Percentiles rank a stretch among this genome's conserved stretches.
Conservation (phyloP, 2,329 filamentous ascomycete species). For the Pseudogymnoascus pannorum region DNA sequence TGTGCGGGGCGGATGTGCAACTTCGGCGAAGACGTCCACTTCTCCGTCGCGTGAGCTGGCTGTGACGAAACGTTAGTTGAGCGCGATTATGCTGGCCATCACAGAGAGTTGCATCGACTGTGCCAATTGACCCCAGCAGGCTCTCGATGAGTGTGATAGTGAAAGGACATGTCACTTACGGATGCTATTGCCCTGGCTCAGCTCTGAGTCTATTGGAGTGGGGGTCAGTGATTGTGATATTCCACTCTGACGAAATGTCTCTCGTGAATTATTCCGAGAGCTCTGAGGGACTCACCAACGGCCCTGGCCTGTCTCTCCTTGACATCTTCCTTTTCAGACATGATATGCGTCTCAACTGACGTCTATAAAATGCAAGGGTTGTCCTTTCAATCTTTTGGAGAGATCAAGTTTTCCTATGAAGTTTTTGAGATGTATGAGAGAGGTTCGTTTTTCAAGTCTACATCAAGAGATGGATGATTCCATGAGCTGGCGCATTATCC, state of each 20-base stretch:
- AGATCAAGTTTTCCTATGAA: not conserved
- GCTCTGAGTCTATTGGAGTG: not conserved
- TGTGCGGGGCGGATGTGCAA: not conserved
- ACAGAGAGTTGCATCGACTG: not conserved
- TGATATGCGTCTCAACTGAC: not conserved
- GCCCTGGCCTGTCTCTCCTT: not conserved
- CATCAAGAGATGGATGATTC: not conserved
- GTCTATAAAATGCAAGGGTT: not conserved
- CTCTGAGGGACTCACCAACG: not conserved
- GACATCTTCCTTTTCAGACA: not conserved
- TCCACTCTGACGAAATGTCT: not conserved
- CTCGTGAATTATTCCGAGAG: not conserved
- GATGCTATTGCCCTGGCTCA: not conserved
- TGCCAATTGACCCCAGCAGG: not conserved
- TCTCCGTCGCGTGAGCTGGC: not conserved
- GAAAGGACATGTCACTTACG: slow-evolving; percentile 3
- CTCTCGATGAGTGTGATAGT: not conserved
- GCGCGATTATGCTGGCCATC: not conserved
- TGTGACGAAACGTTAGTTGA: not conserved
- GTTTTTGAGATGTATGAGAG: not conserved
- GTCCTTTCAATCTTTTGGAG: not conserved
- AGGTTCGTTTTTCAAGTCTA: not conserved
- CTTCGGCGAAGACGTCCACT: not conserved
- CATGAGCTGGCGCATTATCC: not conserved
- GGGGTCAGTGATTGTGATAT: not conserved